Evolutionary conservation across 257 asterid species (phyloP).

Genomic region (Mentha longifolia): DNA sequence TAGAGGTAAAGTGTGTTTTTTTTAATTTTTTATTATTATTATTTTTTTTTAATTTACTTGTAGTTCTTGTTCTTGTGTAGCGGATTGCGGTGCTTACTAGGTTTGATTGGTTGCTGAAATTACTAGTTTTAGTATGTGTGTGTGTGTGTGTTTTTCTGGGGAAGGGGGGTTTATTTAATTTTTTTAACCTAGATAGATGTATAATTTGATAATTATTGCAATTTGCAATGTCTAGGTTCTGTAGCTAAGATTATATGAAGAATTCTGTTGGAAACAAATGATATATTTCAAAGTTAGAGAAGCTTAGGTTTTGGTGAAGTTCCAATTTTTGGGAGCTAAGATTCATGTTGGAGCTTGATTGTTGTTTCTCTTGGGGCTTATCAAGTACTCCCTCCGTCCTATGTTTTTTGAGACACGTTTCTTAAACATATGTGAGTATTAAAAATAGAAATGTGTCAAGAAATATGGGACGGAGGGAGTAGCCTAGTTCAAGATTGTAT

Average conservation of each 20-base stretch:
- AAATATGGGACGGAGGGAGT: background rate
- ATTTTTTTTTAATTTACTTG: background rate
- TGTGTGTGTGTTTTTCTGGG: background rate
- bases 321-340: constrained; percentile 4
- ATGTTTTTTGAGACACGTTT: no score
- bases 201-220: background rate
- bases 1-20: background rate
- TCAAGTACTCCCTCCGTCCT: no score
- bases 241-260: constrained; percentile 6
- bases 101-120: background rate
- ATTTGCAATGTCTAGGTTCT: constrained; percentile 8
- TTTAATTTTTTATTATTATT: no score
- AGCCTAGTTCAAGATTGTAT: background rate
- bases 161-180: background rate
- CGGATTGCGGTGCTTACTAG: constrained; percentile 1
- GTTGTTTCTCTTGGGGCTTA: constrained; percentile 2
- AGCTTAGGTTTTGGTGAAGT: constrained; percentile 22
- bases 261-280: constrained; percentile 3
- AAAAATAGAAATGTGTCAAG: no score
- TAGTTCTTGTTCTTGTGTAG: background rate
- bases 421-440: no score
- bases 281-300: background rate
- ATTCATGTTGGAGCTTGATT: no score
- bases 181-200: constrained; percentile 2
- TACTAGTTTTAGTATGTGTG: background rate